Base-by-base conservation (phyloP, 352 stramenopile species). In the Poterioochromonas sp. region DNA sequence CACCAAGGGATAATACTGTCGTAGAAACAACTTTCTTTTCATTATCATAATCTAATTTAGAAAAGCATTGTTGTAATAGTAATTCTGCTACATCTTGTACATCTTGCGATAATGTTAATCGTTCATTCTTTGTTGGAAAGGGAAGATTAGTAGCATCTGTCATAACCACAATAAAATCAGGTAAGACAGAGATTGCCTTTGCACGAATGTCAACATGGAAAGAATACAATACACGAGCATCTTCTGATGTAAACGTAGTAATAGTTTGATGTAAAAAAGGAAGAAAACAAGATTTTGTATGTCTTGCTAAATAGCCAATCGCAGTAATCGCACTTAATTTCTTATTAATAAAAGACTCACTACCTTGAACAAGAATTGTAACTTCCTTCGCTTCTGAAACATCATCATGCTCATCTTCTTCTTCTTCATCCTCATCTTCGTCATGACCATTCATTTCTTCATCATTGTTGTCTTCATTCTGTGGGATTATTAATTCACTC, bases 241-340 rank as follows among this genome's bases (percentile, higher is more conserved):
- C 87, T 76, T 95, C 88, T 39, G 90, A 88, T 77, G 94, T 87
- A 0, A 95, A 86, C 22, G 93, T 85, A 74, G 90, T 87, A 83
- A 93, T 90, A 51, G 92, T 87, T 49, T 87, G 79, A n/a, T 88
- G 86, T 77, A 98, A 88, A 85, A 94, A 88, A 44, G 94, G 89
- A 76, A 92, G 89, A 73, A 97, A 96, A 29, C 92, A 87, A 0
- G 89, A 85, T n/a, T 92, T 93, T 40, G 95, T 89, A 76, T 95
- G 91, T 43, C 92, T 90, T 64, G 92, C 95, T 87, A 98, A 94
- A 76, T 94, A 88, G 81, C 96, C 96, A 70, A 98, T 87, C 22
- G 93, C 93, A 71, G 93, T 96, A 78, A 98, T 93, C 0, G 94
- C 89, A 81, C 95, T 95, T 85, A 91, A 91, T 80, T 93, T 93